phyloP scores from a whole-genome alignment of 768 basidiomycete species.

The Lactarius tabidus region DNA sequence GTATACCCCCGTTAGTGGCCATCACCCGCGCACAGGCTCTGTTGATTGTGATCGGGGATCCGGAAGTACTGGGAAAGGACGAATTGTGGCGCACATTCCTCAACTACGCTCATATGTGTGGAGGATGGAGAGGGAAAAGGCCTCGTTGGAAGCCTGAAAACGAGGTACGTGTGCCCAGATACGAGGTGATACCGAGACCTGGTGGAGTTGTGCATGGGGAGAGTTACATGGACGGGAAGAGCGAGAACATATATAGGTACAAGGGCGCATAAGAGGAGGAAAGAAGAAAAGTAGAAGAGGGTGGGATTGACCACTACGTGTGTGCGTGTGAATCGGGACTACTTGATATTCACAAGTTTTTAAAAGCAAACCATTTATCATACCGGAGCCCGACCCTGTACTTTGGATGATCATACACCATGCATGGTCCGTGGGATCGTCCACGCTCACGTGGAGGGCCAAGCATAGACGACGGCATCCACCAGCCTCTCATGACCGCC shows the following conservation, averaged over 20 bases:
- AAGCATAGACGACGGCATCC: too few species aligned
- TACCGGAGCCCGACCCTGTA: too few species aligned
- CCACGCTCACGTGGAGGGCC: too few species aligned
- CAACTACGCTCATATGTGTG: slow-evolving; percentile 46
- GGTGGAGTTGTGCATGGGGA: neutral
- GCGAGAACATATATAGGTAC: slow-evolving; percentile 2
- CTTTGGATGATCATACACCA: too few species aligned
- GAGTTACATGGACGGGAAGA: slow-evolving; percentile 8
- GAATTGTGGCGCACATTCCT: slow-evolving; percentile 58
- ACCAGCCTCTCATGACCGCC: too few species aligned
- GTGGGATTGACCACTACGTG: neutral
- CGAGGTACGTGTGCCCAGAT: neutral
- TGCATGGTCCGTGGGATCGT: too few species aligned
- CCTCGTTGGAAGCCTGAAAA: slow-evolving; percentile 37
- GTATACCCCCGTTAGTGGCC: slow-evolving; percentile 42
- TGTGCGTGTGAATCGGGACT: neutral
- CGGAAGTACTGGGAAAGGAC: slow-evolving; percentile 52
- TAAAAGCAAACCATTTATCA: too few species aligned
- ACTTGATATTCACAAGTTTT: too few species aligned
- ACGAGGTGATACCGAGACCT: neutral
- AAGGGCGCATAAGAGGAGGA: too few species aligned
- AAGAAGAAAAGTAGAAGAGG: neutral
- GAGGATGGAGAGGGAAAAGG: slow-evolving; percentile 50
- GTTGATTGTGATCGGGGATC: slow-evolving; percentile 60
- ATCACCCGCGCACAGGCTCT: slow-evolving; percentile 63